Evolutionary conservation across 768 basidiomycete species (phyloP).

Genomic region (Crepidotus variabilis): DNA sequence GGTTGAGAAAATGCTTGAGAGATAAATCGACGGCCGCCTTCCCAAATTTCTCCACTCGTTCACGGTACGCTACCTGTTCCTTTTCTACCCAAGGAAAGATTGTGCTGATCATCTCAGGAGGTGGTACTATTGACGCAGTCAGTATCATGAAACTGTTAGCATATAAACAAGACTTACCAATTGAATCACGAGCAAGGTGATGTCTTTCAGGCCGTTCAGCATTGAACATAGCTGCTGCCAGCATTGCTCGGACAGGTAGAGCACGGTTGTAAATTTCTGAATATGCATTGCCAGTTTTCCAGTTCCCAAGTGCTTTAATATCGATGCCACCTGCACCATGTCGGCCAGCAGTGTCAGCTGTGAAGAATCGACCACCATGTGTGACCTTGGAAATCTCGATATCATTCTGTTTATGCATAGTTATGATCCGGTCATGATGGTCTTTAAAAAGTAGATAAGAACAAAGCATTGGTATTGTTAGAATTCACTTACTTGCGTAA

Average conservation of each 20-base stretch:
- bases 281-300: slow-evolving; percentile 24
- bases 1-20: slow-evolving; percentile 21
- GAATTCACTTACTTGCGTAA: slow-evolving; percentile 23
- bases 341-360: slow-evolving; percentile 23
- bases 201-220: slow-evolving; percentile 21
- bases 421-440: slow-evolving; percentile 21
- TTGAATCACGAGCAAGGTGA: slow-evolving; percentile 15
- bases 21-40: slow-evolving; percentile 18
- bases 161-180: slow-evolving; percentile 21
- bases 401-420: slow-evolving; percentile 12
- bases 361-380: slow-evolving; percentile 24
- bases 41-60: not conserved
- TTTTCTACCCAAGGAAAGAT: slow-evolving; percentile 25
- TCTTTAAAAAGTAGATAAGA: slow-evolving; percentile 12
- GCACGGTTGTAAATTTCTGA: slow-evolving; percentile 23
- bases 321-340: slow-evolving; percentile 23
- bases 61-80: slow-evolving; percentile 9
- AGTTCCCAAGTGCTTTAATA: slow-evolving; percentile 28
- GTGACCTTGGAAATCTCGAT: slow-evolving; percentile 23
- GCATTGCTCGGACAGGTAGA: slow-evolving; percentile 23
- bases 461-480: not conserved
- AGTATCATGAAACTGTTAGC: not conserved
- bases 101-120: slow-evolving; percentile 4
- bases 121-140: slow-evolving; percentile 13
- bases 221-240: slow-evolving; percentile 29